Evolutionary conservation across 2,329 filamentous ascomycete genomes (phyloP), one percentile per base, ranked within the genome.

Genomic region (Microascus cirrosus): DNA sequence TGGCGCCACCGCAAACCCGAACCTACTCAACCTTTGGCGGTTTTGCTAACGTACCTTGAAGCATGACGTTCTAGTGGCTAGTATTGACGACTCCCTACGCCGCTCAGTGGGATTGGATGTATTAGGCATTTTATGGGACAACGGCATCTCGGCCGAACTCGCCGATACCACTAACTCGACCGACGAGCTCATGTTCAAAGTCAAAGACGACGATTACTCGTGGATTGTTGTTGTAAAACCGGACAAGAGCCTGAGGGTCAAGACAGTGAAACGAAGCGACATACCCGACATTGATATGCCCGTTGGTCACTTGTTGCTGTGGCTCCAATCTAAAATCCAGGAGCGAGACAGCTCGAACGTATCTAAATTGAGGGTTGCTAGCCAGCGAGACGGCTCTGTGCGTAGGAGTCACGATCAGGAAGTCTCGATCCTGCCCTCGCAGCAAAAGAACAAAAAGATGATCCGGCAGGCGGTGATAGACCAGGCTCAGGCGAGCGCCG

Each of bases 181-280:
- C 0, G 90, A 96, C 74, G 89, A 94, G 61, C 76, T 96, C 12
- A 77, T 90, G 15, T 82, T 85, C 32, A 85, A 85, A 65, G 87
- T 95, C 66, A 80, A 87, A 15, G 87, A 91, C 59, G 87, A 90
- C 63, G 79, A 79, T 32, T 89, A 95, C 69, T 87, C 82, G 28
- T 97, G 92, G 90, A 84, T 96, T 60, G 83, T 96, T 42, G 87
- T 95, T 61, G 85, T 96, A 65, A 95, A 96, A 68, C 86, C 84
- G 60, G 89, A 82, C 71, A 84, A 71, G 65, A 85, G 75, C 72
- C 78, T 95, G 54, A 95, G 95, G 71, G 81, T 96, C 62, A 89
- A 87, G 67, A 90, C 83, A 13, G 82, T 92, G 66, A 81, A 84
- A 35, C 84, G 85, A 60, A 94, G 88, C 66, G 90, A 95, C 60